Percentiles rank a stretch among this genome's conserved stretches.
phyloP scores from a whole-genome alignment of 306 rosid species.

The Medicago arabica region DNA sequence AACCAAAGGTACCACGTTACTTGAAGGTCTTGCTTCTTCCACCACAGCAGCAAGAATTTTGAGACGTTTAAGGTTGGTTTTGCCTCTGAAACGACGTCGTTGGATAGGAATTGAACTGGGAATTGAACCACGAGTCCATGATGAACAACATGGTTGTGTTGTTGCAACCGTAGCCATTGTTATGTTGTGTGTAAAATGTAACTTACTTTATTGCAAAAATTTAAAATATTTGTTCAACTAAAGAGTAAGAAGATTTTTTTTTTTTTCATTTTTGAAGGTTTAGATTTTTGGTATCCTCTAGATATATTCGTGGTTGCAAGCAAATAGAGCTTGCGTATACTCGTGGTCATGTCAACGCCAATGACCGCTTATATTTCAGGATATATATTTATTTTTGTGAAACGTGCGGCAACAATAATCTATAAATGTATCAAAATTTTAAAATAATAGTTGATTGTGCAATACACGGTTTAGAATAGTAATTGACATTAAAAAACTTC shows the following conservation, averaged over 20 bases:
- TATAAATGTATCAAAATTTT: too few relatives aligned
- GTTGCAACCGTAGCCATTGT: slow-evolving; percentile 42
- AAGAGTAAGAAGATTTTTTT: background rate
- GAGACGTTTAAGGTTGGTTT: slow-evolving; percentile 11
- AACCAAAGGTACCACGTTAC: slow-evolving; percentile 30
- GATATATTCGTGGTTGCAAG: slow-evolving; percentile 23
- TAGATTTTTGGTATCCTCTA: background rate
- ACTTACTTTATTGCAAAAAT: background rate
- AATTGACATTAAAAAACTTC: too few relatives aligned
- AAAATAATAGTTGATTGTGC: too few relatives aligned
- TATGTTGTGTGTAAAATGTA: background rate
- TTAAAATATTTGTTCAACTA: background rate
- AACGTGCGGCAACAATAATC: too few relatives aligned
- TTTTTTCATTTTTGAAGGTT: background rate
- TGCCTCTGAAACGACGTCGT: slow-evolving; percentile 38
- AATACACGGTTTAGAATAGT: too few relatives aligned
- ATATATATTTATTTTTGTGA: too few relatives aligned
- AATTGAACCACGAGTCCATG: slow-evolving; percentile 43
- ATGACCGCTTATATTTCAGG: background rate
- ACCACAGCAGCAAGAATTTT: slow-evolving; percentile 57
- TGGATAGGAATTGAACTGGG: slow-evolving; percentile 8
- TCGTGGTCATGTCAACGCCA: slow-evolving; percentile 25
- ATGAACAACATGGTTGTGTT: slow-evolving; percentile 41
- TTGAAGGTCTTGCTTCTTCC: slow-evolving; percentile 51
- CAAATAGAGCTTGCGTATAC: background rate